Evolutionary conservation across 108 stramenopile species (phyloP), one percentile per base, ranked within the genome.

Genomic region (Pseudonitzschia pungens): DNA sequence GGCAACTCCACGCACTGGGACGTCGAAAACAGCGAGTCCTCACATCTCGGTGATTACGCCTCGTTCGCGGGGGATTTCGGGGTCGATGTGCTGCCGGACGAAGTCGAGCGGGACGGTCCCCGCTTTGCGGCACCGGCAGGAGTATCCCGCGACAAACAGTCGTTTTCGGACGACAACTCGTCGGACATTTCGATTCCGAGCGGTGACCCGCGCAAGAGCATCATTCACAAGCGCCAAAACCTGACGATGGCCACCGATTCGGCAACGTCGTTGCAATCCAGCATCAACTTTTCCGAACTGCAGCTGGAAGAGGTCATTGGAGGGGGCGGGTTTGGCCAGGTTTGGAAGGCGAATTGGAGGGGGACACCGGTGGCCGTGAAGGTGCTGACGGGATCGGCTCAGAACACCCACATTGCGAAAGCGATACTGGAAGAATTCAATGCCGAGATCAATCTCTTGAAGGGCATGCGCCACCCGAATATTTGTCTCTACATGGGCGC

Each of bases 401-500:
- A 96, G 69, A 77, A 83, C 22, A 80, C 80, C 33, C 87, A 80
- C 56, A 84, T 91, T 60, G 79, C 89, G 14, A 89, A 87, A 64
- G 79, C 92, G 11, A 87, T 94, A 21, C 62, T 92, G 52, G 88
- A 92, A 78, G 93, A 94, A 77, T 94, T 94, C 67, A 86, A 80
- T 50, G 89, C 89, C 3, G 93, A 94, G 75, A 94, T 94, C 69
- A 94, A 94, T 71, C 80, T 94, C 72, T 68, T 94, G 24, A 81
- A 76, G 40, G 89, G 90, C 16, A 94, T 97, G 91, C 77, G 95
- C 26, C 97, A 97, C 82, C 97, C 97, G 42, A 95, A 96, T 72
- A 92, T 97, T 65, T 94, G 94, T 58, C 79, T 96, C 48, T 96
- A 92, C 73, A 95, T 97, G 88, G 97, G 97, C 48, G 95, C 95